Base-by-base conservation (phyloP, 1,284 basidiomycete species). In the Heliocybe sulcata region DNA sequence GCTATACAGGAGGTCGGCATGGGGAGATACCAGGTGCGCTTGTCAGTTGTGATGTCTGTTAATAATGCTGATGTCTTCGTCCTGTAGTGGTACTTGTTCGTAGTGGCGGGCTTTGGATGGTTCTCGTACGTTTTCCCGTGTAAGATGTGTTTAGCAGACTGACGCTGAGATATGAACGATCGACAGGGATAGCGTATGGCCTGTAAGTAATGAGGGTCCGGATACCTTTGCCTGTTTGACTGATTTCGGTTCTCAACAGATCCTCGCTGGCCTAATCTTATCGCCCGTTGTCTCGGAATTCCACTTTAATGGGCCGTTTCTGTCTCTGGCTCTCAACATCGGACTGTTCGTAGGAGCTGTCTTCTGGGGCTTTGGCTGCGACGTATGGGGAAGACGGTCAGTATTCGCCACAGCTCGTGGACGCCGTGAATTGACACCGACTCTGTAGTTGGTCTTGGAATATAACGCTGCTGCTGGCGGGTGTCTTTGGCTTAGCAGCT, bases 91-190 rank as follows among this genome's bases (percentile, higher is more conserved):
- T 69, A 65, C 61, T 65, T 85, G 1, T 85, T 84, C 61, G 61
- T 76, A 14, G 78, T 84, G 3, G 75, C 82, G 1, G 82, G 83
- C 9, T 85, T 88, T 65, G 86, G 85, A 47, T 88, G 85, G 80
- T 80, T 88, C 52, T 78, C 83, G 83, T 85, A 66, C 60, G 82
- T 70, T 19, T 10, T 29, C 60, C 26, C n/a, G 16, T 35, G 12
- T 3, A 20, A 42, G 19, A 42, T 53, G 50, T 22, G 54, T 23
- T 6, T 55, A 38, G 6, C 22, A 45, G 10, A 20, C 20, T 29
- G 8, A 20, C 52, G 22, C 42, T 27, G n/a, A 51, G 20, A 19
- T 53, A 3, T n/a, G 0, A 51, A 16, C 35, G 1, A 31, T 45
- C 31, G 53, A 19, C 59, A 74, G 73, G 10, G 78, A 77, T 54